These are phyloP conservation scores for Tetracladium marchalianum DNA, from an alignment of 495 filamentous ascomycete genomes.

Conservation along the genomic window DNA sequence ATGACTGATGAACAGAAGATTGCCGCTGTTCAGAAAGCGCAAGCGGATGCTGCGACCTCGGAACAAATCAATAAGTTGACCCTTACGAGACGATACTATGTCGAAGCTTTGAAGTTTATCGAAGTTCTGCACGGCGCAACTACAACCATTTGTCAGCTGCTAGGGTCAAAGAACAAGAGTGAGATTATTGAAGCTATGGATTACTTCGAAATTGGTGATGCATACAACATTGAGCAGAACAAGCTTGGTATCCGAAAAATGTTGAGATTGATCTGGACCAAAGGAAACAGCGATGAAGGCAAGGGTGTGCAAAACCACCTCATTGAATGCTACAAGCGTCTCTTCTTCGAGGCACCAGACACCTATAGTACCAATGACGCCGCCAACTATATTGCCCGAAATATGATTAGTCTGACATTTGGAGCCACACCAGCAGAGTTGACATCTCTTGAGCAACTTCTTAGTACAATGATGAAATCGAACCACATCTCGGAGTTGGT, in stretches of 20 bases:
- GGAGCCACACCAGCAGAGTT: constrained; percentile 89
- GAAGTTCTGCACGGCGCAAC: constrained; percentile 83
- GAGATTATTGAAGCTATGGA: constrained; percentile 99
- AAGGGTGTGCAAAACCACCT: constrained; percentile 96
- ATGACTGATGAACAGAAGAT: constrained; percentile 46
- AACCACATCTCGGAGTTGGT: constrained; percentile 80
- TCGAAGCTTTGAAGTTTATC: constrained; percentile 87
- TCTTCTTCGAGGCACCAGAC: constrained; percentile 92
- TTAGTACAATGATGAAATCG: constrained; percentile 95
- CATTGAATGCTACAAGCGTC: constrained; percentile 89
- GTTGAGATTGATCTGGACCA: constrained; percentile 97
- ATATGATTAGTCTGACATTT: constrained; percentile 98
- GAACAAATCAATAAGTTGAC: constrained; percentile 79
- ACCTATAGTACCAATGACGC: constrained; percentile 80
- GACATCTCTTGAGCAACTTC: constrained; percentile 86
- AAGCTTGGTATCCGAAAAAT: constrained; percentile 85
- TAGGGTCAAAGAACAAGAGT: constrained; percentile 90
- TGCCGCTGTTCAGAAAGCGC: constrained; percentile 54
- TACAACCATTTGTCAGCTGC: constrained; percentile 66
- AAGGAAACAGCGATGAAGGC: constrained; percentile 97
- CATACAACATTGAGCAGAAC: constrained; percentile 89
- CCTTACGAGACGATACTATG: constrained; percentile 80
- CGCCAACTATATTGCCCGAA: constrained; percentile 90
- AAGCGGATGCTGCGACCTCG: constrained; percentile 55
- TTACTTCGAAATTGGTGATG: constrained; percentile 88